These are phyloP conservation scores for Viola odorata DNA, from an alignment of 345 rosid genomes.

Conservation along the genomic window DNA sequence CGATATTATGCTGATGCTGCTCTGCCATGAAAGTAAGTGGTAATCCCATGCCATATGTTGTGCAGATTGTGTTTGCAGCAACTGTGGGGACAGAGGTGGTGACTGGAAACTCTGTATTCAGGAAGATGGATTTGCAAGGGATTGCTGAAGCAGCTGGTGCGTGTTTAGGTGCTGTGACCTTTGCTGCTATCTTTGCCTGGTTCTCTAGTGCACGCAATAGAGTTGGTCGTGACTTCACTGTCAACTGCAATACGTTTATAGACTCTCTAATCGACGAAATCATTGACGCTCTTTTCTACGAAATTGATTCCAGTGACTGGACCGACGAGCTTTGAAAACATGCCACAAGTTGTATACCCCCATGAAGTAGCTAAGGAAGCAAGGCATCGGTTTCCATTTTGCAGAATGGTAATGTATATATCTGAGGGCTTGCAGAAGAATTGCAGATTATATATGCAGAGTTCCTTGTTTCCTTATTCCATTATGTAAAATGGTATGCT, in stretches of 20 bases:
- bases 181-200: constrained; percentile 74
- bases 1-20: too few relatives aligned
- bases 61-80: constrained; percentile 79
- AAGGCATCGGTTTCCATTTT: too few relatives aligned
- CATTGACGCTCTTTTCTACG: constrained; percentile 90
- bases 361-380: too few relatives aligned
- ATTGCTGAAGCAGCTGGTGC: constrained; percentile 60
- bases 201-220: constrained; percentile 67
- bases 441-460: too few relatives aligned
- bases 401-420: too few relatives aligned
- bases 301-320: constrained; percentile 52
- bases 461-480: too few relatives aligned
- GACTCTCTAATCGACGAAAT: constrained; percentile 84
- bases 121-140: constrained; percentile 73
- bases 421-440: too few relatives aligned
- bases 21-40: too few relatives aligned
- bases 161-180: constrained; percentile 60
- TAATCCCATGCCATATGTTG: too few relatives aligned
- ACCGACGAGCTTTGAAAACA: constrained; percentile 48
- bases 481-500: too few relatives aligned
- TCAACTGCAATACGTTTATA: constrained; percentile 66
- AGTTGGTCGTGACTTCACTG: constrained; percentile 61
- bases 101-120: constrained; percentile 74
- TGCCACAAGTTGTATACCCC: too few relatives aligned
- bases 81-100: constrained; percentile 59